A percentile compares a stretch with the other conserved stretches of the same genome.
phyloP scores from a whole-genome alignment of 805 yeast genomes.

The Spathaspora arborariae region DNA sequence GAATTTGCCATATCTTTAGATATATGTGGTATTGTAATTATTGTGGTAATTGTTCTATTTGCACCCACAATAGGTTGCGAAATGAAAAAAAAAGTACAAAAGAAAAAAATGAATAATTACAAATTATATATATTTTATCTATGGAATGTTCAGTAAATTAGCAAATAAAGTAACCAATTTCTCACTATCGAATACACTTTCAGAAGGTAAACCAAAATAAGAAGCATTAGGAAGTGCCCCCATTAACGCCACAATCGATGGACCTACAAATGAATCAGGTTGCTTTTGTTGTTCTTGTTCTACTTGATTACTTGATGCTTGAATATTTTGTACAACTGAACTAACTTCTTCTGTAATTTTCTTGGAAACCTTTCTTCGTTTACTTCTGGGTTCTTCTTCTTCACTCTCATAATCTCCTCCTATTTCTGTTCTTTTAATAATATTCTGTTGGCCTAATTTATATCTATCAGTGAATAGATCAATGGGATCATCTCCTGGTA shows the following conservation, averaged over 20 bases:
- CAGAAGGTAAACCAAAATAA: conserved; percentile 44
- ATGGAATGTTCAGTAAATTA: conserved; percentile 23
- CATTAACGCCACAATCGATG: conserved; percentile 40
- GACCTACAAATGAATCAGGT: conserved; percentile 29
- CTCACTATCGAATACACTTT: conserved; percentile 51
- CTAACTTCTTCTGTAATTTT: conserved; percentile 4
- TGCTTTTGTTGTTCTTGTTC: conserved; percentile 6
- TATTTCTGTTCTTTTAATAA: conserved; percentile 34
- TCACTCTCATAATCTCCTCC: conserved; percentile 18
- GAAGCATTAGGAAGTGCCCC: conserved; percentile 59
- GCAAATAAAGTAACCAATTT: conserved; percentile 45
- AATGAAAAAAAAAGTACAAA: not conserved
- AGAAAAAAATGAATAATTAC: not conserved
- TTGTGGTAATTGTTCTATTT: not conserved
- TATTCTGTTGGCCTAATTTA: conserved; percentile 32
- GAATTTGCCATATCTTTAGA: conserved; percentile 3
- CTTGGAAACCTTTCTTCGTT: conserved; percentile 12
- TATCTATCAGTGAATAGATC: conserved; percentile 37
- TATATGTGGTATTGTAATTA: conserved; percentile 1
- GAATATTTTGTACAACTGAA: conserved; percentile 10
- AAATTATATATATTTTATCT: not conserved
- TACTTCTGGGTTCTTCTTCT: conserved; percentile 11
- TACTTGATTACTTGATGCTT: conserved; percentile 13
- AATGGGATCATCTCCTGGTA: conserved; percentile 54
- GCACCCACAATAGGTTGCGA: conserved; percentile 6